phyloP scores from a whole-genome alignment of 176 grass and related monocot genomes.

The Paspalum notatum region DNA sequence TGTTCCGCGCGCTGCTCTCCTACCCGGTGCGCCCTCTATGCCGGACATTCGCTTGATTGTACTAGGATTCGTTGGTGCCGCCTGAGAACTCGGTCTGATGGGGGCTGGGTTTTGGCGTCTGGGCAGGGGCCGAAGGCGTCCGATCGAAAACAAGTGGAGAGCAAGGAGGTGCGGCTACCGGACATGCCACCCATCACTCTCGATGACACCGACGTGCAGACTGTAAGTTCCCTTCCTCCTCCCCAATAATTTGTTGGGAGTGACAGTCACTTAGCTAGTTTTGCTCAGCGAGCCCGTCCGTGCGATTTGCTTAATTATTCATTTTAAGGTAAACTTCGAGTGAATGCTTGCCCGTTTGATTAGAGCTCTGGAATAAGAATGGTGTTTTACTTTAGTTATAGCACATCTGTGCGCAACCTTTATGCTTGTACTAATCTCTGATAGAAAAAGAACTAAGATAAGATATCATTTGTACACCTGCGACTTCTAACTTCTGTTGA shows the following conservation, averaged over 20 bases:
- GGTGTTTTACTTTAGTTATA: background rate
- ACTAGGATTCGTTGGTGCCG: background rate
- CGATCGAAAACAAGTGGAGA: constrained; percentile 74
- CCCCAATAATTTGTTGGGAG: background rate
- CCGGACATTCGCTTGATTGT: background rate
- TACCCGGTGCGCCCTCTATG: constrained; percentile 51
- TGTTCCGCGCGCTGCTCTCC: constrained; percentile 71
- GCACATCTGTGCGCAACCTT: background rate
- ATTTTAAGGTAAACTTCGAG: background rate
- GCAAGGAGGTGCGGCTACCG: constrained; percentile 73
- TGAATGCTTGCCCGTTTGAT: constrained; percentile 1
- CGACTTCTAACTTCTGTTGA: background rate
- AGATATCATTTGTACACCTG: background rate
- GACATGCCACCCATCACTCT: constrained; percentile 75
- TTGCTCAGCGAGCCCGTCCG: background rate
- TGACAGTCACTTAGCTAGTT: background rate
- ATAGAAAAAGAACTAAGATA: constrained; percentile 13
- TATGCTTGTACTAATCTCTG: constrained; percentile 15
- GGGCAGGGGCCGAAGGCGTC: constrained; percentile 80
- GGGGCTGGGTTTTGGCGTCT: constrained; percentile 30
- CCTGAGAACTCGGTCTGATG: constrained; percentile 20
- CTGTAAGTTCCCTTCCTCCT: constrained; percentile 49
- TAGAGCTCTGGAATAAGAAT: constrained; percentile 20
- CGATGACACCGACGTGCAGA: constrained; percentile 90
- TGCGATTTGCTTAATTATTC: constrained; percentile 6